phyloP scores from a whole-genome alignment of 2,329 filamentous ascomycete genomes.

The Epichloe glyceriae region DNA sequence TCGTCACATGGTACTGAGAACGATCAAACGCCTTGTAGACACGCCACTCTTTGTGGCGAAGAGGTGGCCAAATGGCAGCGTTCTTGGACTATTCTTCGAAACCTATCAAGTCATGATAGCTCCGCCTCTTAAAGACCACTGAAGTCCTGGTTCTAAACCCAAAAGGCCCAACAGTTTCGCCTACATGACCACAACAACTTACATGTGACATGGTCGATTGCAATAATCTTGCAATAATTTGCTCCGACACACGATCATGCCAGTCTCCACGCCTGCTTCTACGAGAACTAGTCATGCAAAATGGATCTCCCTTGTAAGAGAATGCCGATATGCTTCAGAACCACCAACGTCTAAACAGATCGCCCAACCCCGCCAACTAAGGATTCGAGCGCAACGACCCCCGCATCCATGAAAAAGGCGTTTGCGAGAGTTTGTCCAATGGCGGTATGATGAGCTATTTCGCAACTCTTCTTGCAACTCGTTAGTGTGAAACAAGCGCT shows the following conservation, averaged over 20 bases:
- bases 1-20: neutral
- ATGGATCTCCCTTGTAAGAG: no score
- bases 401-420: neutral
- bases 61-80: neutral
- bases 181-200: neutral
- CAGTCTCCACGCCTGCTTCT: no score
- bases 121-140: neutral
- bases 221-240: neutral
- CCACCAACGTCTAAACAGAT: no score
- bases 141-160: neutral
- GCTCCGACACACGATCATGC: neutral
- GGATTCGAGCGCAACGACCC: neutral
- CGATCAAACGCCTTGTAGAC: neutral
- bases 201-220: neutral
- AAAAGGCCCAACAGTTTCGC: neutral
- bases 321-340: no score
- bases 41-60: neutral
- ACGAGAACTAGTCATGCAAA: no score
- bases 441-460: neutral
- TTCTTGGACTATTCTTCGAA: neutral
- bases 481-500: neutral
- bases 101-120: neutral
- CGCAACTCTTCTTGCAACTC: neutral
- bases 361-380: no score
- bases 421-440: neutral